Conservation (phyloP, 177 flowering plant species). For the Tripterygium wilfordii region DNA sequence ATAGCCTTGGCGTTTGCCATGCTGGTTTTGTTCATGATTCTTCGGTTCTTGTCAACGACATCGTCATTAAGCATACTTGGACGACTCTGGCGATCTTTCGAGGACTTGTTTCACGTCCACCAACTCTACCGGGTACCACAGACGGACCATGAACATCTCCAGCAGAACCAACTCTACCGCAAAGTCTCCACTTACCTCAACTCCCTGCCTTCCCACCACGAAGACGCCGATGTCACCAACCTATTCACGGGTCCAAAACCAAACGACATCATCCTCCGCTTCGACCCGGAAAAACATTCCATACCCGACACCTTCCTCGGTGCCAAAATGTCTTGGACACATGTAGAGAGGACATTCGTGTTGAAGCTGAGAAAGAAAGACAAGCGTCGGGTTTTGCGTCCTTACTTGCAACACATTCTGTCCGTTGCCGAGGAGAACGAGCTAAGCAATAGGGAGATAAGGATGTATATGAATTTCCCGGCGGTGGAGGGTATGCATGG, state of each 20-base stretch:
- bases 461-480: slow-evolving; percentile 36
- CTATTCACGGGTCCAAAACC: slow-evolving; percentile 47
- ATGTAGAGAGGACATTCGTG: slow-evolving; percentile 29
- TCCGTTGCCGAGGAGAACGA: slow-evolving; percentile 53
- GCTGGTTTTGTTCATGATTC: slow-evolving; percentile 1
- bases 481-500: too few relatives aligned
- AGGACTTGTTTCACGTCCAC: slow-evolving; percentile 40
- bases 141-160: slow-evolving; percentile 29
- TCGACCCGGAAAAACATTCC: slow-evolving; percentile 34
- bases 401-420: slow-evolving; percentile 74
- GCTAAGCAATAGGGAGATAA: slow-evolving; percentile 34
- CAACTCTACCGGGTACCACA: slow-evolving; percentile 58
- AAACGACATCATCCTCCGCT: slow-evolving; percentile 42
- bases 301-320: slow-evolving; percentile 55
- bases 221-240: slow-evolving; percentile 59
- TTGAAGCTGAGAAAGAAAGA: slow-evolving; percentile 46
- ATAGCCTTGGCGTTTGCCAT: not conserved
- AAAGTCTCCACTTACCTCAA: slow-evolving; percentile 42
- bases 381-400: slow-evolving; percentile 54
- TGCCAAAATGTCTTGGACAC: slow-evolving; percentile 49
- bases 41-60: slow-evolving; percentile 13
- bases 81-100: slow-evolving; percentile 24
- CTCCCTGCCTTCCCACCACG: slow-evolving; percentile 42
- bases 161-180: slow-evolving; percentile 55
- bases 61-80: slow-evolving; percentile 14